Percentiles rank a stretch among this genome's conserved stretches.
Conservation (phyloP, 208 protist species). For the Trypanosoma platydactyli region DNA sequence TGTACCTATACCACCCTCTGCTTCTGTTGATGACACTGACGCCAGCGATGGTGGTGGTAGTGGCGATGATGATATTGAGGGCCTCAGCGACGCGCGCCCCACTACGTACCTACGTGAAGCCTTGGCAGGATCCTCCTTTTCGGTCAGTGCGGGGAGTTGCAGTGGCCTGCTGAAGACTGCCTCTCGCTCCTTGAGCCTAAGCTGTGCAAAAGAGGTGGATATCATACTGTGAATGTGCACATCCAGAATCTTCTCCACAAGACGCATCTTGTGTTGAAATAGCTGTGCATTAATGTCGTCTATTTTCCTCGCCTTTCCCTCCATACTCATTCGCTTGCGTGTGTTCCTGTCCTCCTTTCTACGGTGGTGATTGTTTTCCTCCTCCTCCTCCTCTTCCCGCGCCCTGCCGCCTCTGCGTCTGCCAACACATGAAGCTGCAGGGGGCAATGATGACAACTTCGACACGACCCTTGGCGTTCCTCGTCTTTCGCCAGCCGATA, state of each 20-base stretch:
- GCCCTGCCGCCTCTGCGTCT: no score
- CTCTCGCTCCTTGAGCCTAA: constrained; percentile 5
- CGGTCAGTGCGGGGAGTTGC: background rate
- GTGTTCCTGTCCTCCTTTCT: background rate
- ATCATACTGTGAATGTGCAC: constrained; percentile 20
- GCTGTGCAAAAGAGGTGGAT: background rate
- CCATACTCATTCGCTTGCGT: background rate
- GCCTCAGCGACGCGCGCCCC: background rate
- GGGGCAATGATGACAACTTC: background rate
- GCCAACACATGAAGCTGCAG: background rate
- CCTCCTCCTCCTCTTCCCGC: background rate
- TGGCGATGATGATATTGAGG: background rate
- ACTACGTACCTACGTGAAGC: background rate
- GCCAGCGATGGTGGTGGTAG: background rate
- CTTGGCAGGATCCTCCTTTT: background rate
- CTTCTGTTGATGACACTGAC: no score
- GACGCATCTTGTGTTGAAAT: constrained; percentile 4
- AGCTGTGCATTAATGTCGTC: constrained; percentile 1
- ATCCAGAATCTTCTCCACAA: constrained; percentile 30
- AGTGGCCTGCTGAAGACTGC: background rate
- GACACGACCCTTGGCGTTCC: no score
- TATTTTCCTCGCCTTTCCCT: background rate
- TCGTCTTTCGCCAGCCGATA: no score
- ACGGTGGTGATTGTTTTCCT: background rate
- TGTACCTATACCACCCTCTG: background rate